These are phyloP conservation scores for Saccharomyces hybrid DNA, from an alignment of 1,139 yeast species.

Conservation along the genomic window DNA sequence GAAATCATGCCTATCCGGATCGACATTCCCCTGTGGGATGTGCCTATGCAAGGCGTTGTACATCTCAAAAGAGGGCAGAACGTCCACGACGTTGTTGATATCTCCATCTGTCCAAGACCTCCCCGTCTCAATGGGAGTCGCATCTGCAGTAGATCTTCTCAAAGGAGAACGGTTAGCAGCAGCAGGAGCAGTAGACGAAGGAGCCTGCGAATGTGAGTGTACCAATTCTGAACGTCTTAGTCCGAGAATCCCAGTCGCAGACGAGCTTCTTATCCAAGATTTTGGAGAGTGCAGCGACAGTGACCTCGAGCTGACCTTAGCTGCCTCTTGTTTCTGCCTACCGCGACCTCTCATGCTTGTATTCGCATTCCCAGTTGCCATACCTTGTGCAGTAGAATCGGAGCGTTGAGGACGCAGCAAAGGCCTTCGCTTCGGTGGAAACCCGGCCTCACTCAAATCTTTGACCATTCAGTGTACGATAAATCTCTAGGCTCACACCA, in stretches of 20 bases:
- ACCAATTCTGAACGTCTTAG: slow-evolving; percentile 5
- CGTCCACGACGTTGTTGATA: slow-evolving; percentile 14
- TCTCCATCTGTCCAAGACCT: not conserved
- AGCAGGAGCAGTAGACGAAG: not conserved
- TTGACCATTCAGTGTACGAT: not conserved
- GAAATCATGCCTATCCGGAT: slow-evolving; percentile 22
- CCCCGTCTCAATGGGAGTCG: not conserved
- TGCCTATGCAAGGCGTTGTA: slow-evolving; percentile 27
- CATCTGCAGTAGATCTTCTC: slow-evolving; percentile 2
- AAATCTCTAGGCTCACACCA: not conserved
- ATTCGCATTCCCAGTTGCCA: not conserved
- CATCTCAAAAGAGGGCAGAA: slow-evolving; percentile 27
- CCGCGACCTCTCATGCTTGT: slow-evolving; percentile 4
- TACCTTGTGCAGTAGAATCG: not conserved
- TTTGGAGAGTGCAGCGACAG: slow-evolving; percentile 6
- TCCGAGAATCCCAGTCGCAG: slow-evolving; percentile 15
- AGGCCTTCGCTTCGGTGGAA: not conserved
- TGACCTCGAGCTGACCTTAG: not conserved
- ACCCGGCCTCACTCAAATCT: not conserved
- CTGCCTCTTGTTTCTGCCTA: slow-evolving; percentile 2
- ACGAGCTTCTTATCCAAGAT: slow-evolving; percentile 20
- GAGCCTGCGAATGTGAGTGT: not conserved
- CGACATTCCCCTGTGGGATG: slow-evolving; percentile 25
- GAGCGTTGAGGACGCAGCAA: not conserved
- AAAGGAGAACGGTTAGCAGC: slow-evolving; percentile 5